Conservation (phyloP, 768 basidiomycete species). For the Chalciporus pseudorubinellus region DNA sequence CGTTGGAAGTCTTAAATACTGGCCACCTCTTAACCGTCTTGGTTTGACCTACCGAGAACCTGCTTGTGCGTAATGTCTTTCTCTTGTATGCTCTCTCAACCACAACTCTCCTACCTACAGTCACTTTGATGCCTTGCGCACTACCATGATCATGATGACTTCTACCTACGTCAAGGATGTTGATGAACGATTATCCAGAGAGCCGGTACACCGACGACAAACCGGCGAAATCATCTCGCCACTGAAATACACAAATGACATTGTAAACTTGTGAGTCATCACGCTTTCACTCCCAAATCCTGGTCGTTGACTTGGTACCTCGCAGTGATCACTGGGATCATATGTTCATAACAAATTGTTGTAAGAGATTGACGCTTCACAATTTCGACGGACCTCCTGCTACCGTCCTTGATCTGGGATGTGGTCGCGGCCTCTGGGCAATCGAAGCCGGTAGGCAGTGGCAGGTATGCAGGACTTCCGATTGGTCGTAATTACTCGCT, state of each 20-base stretch:
- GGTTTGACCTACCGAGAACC: slow-evolving; percentile 10
- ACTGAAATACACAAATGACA: slow-evolving; percentile 44
- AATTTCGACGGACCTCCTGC: slow-evolving; percentile 50
- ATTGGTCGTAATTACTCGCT: background rate
- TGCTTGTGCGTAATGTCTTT: slow-evolving; percentile 21
- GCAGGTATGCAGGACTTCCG: slow-evolving; percentile 43
- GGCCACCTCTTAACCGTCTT: background rate
- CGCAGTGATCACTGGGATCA: slow-evolving; percentile 70
- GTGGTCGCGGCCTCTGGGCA: slow-evolving; percentile 69
- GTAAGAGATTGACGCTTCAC: slow-evolving; percentile 50
- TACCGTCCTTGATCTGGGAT: slow-evolving; percentile 65
- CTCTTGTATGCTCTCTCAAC: slow-evolving; percentile 16
- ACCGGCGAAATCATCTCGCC: slow-evolving; percentile 57
- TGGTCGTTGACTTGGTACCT: slow-evolving; percentile 1
- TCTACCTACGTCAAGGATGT: slow-evolving; percentile 40
- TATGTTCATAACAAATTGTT: slow-evolving; percentile 56
- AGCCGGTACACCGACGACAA: slow-evolving; percentile 41
- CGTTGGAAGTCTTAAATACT: slow-evolving; percentile 17
- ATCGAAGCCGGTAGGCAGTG: slow-evolving; percentile 66
- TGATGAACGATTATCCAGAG: slow-evolving; percentile 42
- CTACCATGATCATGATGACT: slow-evolving; percentile 22
- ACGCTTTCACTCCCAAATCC: background rate
- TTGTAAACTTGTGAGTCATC: slow-evolving; percentile 53
- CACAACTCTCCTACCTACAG: slow-evolving; percentile 12
- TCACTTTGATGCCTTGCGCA: slow-evolving; percentile 23